Percentiles rank a stretch among this genome's conserved stretches.
Evolutionary conservation across 148 eudicot genomes (phyloP).

Genomic region (Chenopodium formosanum): DNA sequence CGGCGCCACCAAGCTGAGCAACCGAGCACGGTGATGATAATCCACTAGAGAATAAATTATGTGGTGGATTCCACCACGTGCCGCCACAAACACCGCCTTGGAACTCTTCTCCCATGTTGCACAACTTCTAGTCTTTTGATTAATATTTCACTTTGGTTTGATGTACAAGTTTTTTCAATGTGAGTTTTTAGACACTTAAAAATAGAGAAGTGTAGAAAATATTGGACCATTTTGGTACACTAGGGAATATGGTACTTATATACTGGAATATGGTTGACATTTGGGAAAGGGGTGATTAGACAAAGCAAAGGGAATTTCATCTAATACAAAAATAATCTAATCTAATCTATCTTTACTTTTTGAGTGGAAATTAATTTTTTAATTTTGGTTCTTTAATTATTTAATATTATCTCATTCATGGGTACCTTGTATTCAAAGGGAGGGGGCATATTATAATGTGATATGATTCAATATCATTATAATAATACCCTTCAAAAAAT

Average conservation of each 20-base stretch:
- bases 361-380: constrained; percentile 14
- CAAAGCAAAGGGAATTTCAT: constrained; percentile 13
- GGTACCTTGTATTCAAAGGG: constrained; percentile 17
- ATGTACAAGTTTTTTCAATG: constrained; percentile 2
- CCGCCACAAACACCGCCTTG: constrained; percentile 65
- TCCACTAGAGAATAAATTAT: constrained; percentile 39
- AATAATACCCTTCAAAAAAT: constrained; percentile 4
- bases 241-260: constrained; percentile 28
- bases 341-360: constrained; percentile 25
- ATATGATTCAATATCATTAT: constrained; percentile 18
- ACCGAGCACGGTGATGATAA: constrained; percentile 43
- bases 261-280: constrained; percentile 59
- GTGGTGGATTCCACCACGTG: constrained; percentile 55
- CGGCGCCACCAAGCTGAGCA: constrained; percentile 27
- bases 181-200: background rate
- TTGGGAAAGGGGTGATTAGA: constrained; percentile 22
- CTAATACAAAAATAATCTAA: constrained; percentile 13
- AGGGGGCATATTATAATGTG: constrained; percentile 21
- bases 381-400: constrained; percentile 9
- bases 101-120: constrained; percentile 58
- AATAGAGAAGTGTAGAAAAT: constrained; percentile 7
- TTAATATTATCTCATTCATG: constrained; percentile 21
- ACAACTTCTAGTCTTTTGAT: background rate
- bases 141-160: background rate
- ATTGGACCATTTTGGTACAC: constrained; percentile 18